Evolutionary conservation across 768 basidiomycete genomes (phyloP), one percentile per base, ranked within the genome.

Genomic region (Chalciporus sphaerocephalus): DNA sequence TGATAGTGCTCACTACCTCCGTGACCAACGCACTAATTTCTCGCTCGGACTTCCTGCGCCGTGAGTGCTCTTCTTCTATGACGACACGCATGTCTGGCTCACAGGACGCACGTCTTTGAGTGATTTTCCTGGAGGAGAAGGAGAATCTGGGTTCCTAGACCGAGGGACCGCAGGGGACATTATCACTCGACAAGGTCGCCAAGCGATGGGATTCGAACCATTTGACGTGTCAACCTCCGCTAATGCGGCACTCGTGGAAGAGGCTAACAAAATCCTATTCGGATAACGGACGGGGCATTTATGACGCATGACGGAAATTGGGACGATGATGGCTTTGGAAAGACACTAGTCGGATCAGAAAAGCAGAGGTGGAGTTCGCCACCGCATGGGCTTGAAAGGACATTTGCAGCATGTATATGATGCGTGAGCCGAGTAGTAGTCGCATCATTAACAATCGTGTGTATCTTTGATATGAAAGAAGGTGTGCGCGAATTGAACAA

Each of bases 91-190:
- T 1, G 2, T 25, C 20, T 21, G 18, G 39, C 37, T 36, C 21
- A 38, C 30, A 23, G 42, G 24, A 24, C 21, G 6, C 40, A 8
- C 13, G 15, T 1, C 27, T 4, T 37, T 4, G 34, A 77, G 76
- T 9, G 78, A 80, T 47, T 79, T 78, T 38, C 75, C 78, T 1
- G 73, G 75, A 30, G 78, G 78, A 5, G 65, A 70, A 34, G 75
- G 77, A 18, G 78, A 80, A 58, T 72, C 73, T 0, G 48, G 52
- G 8, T 79, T 74, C 40, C 38, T 62, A 1, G 73, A 69, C 7
- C 62, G 75, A 24, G 73, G 61, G 2, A 67, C 56, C 4, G 30
- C 54, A 5, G 53, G 63, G 2, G 68, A 76, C 51, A 54, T 73
- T 5, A 55, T 52, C 4, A 62, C 55, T 0, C 38, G 49, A 2